Evolutionary conservation across 306 rosid species (phyloP).

Genomic region (Trichosanthes truncata): DNA sequence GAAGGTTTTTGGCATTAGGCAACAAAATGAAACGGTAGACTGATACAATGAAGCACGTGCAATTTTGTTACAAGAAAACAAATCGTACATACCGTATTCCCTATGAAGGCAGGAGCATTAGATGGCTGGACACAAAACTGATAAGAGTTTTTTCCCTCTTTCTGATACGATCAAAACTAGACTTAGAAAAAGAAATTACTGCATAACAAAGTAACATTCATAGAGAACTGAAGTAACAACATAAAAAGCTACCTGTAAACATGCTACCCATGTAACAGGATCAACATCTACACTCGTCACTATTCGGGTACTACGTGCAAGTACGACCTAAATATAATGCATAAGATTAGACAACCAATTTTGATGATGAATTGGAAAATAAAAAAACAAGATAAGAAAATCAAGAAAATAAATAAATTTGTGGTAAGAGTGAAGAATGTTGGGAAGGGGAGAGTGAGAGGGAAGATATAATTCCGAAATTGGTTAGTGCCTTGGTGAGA

Average conservation of each 20-base stretch:
- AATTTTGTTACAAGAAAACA: neutral
- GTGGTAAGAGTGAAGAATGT: neutral
- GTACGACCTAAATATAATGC: constrained; percentile 59
- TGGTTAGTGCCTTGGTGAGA: constrained; percentile 43
- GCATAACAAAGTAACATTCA: constrained; percentile 2
- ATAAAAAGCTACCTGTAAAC: constrained; percentile 49
- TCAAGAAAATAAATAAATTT: neutral
- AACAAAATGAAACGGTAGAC: neutral
- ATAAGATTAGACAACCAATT: neutral
- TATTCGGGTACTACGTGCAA: constrained; percentile 84
- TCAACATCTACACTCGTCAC: constrained; percentile 56
- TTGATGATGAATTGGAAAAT: neutral
- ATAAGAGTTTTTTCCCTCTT: constrained; percentile 65
- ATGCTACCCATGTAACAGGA: constrained; percentile 69
- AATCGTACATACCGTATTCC: constrained; percentile 65
- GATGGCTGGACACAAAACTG: constrained; percentile 92
- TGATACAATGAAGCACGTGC: neutral
- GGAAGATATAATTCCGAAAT: neutral
- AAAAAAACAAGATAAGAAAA: neutral
- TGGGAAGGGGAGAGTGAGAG: neutral
- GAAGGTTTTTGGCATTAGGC: neutral
- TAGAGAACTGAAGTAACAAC: constrained; percentile 1
- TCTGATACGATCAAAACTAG: constrained; percentile 29
- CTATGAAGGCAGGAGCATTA: constrained; percentile 76
- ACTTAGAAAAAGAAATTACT: neutral